Evolutionary conservation across 2,329 filamentous ascomycete genomes (phyloP).

Genomic region (Pyricularia sp.): DNA sequence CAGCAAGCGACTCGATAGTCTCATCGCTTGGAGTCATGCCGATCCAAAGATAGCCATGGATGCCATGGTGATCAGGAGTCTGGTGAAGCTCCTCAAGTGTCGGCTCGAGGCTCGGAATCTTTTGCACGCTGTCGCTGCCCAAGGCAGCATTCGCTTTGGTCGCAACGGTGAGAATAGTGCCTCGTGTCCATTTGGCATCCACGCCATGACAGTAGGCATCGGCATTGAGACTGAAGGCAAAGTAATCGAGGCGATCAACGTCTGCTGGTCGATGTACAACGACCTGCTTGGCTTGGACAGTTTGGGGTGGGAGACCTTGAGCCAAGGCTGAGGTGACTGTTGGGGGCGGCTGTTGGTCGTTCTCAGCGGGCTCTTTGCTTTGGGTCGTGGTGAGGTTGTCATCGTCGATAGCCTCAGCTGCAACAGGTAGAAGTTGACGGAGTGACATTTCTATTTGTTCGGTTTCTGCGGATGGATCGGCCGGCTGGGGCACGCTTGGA

Average conservation of each 20-base stretch:
- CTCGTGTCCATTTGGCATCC: neutral
- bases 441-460: neutral
- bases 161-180: neutral
- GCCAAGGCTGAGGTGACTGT: neutral
- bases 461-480: neutral
- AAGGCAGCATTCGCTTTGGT: neutral
- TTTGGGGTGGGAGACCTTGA: too few relatives aligned
- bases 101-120: neutral
- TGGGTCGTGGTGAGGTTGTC: neutral
- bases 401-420: neutral
- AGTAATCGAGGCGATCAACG: neutral
- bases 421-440: neutral
- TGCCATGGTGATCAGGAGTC: neutral
- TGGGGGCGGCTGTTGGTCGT: neutral
- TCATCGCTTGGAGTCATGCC: constrained; percentile 2
- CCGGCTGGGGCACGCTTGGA: neutral
- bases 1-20: neutral
- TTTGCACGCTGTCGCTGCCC: neutral
- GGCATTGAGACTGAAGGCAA: neutral
- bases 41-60: neutral
- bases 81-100: neutral
- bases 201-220: neutral
- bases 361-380: neutral
- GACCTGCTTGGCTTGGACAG: neutral
- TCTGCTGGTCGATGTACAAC: neutral